These are phyloP conservation scores for Pleodorina starrii DNA, from an alignment of 139 green algal genomes.

Conservation along the genomic window DNA sequence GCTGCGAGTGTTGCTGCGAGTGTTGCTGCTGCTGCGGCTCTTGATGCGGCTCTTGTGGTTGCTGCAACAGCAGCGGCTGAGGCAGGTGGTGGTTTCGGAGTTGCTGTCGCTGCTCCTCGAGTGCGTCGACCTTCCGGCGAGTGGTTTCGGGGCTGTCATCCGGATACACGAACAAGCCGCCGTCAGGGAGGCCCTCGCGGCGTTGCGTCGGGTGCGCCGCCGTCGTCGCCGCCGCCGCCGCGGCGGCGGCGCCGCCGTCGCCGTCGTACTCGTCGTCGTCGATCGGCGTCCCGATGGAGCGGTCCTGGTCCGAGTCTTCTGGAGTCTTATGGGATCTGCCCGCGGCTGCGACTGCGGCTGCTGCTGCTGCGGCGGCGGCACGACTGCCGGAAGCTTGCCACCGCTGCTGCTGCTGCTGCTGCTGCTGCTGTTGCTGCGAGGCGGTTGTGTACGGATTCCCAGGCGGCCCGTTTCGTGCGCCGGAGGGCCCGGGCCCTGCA, in stretches of 20 bases:
- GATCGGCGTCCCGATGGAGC: neutral
- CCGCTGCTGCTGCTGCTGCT: too few species aligned
- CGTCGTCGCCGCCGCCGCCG: neutral
- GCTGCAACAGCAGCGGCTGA: neutral
- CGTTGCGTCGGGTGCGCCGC: too few species aligned
- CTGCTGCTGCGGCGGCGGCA: too few species aligned
- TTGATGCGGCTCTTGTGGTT: neutral
- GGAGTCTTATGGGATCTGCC: too few species aligned
- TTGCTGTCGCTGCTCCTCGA: neutral
- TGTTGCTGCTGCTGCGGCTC: neutral
- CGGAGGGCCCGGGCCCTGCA: too few species aligned
- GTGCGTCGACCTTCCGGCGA: constrained; percentile 2
- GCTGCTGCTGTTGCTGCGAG: too few species aligned
- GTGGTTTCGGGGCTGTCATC: constrained; percentile 35
- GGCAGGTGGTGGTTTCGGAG: neutral
- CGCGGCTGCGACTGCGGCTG: too few species aligned
- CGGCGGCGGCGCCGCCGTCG: neutral
- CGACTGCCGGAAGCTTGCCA: too few species aligned
- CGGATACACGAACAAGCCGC: constrained; percentile 12
- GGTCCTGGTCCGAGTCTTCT: neutral
- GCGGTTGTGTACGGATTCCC: too few species aligned
- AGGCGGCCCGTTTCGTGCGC: too few species aligned
- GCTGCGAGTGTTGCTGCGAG: too few species aligned
- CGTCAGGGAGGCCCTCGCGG: neutral
- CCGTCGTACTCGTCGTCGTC: neutral